Percentiles rank a stretch among this genome's conserved stretches.
These are phyloP conservation scores for Taxillus chinensis DNA, from an alignment of 164 flowering plant species.

Conservation along the genomic window DNA sequence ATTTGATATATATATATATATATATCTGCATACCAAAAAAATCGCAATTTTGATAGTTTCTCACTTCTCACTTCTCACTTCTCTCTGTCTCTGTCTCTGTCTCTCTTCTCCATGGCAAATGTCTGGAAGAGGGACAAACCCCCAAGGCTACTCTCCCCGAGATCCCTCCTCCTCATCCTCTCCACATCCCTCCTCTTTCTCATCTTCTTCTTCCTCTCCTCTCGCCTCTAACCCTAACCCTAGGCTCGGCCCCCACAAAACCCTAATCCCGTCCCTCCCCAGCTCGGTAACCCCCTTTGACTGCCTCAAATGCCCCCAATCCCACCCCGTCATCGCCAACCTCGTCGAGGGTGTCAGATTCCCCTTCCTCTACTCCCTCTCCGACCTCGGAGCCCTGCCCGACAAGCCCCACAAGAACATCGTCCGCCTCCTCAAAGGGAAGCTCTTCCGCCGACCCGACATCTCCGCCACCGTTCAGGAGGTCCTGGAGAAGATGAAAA, in stretches of 20 bases:
- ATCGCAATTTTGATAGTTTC: too few species aligned
- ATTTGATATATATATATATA: too few species aligned
- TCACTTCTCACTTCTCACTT: too few species aligned
- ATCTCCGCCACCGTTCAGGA: conserved; percentile 59
- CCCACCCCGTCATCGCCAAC: conserved; percentile 84
- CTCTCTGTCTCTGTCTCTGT: too few species aligned
- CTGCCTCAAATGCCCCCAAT: conserved; percentile 56
- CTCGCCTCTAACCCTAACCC: conserved; percentile 15
- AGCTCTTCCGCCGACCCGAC: conserved; percentile 74
- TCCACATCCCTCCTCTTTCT: conserved; percentile 42
- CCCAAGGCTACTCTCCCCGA: conserved; percentile 28
- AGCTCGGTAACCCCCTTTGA: conserved; percentile 50
- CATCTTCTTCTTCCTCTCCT: conserved; percentile 39
- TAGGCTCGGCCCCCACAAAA: conserved; percentile 1
- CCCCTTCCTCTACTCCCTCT: conserved; percentile 79
- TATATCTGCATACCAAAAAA: too few species aligned
- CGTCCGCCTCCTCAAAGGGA: conserved; percentile 62
- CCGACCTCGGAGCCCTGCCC: conserved; percentile 75
- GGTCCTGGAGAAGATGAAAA: conserved; percentile 37
- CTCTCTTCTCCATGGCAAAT: conserved; percentile 62
- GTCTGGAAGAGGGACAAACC: conserved; percentile 73
- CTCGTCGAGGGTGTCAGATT: conserved; percentile 64
- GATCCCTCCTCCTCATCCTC: conserved; percentile 38
- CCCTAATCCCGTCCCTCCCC: conserved; percentile 11
- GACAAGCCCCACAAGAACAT: conserved; percentile 94